Evolutionary conservation across 306 rosid species (phyloP).

Genomic region (Cicer yamashitae): DNA sequence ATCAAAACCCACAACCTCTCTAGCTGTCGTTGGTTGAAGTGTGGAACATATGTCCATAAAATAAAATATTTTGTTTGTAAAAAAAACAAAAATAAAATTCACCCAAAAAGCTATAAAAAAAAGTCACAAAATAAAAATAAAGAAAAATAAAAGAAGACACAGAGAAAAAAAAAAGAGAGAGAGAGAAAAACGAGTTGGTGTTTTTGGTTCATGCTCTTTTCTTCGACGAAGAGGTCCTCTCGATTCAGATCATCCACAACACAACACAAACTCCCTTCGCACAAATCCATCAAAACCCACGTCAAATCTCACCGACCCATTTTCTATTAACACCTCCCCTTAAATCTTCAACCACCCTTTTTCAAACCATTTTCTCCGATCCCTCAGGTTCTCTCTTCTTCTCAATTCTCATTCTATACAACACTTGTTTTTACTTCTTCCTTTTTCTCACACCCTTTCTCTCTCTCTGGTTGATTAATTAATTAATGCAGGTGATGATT

Average conservation of each 20-base stretch:
- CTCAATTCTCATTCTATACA: neutral
- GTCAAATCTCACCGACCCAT: conserved; percentile 67
- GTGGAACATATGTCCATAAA: conserved; percentile 42
- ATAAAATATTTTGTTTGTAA: conserved; percentile 22
- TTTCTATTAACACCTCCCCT: conserved; percentile 44
- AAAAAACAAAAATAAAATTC: neutral
- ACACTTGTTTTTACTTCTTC: neutral
- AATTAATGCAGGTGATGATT: conserved; percentile 54
- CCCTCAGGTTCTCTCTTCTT: conserved; percentile 10
- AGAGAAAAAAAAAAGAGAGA: neutral
- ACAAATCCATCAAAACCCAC: conserved; percentile 70
- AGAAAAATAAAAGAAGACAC: neutral
- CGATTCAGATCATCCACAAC: conserved; percentile 77
- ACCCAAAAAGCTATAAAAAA: neutral
- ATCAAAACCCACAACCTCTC: conserved; percentile 33
- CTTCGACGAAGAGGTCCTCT: conserved; percentile 61
- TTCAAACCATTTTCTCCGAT: conserved; percentile 50
- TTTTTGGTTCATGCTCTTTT: conserved; percentile 72
- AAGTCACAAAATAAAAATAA: too few species aligned
- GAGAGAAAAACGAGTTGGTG: conserved; percentile 43
- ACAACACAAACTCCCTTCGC: neutral
- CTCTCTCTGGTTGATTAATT: neutral
- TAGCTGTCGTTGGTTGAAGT: conserved; percentile 48
- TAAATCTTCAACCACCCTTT: conserved; percentile 19
- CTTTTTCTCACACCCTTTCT: conserved; percentile 32